Percentiles rank a stretch among this genome's conserved stretches.
These are phyloP conservation scores for Xanthoconium stramineum DNA, from an alignment of 768 basidiomycete species.

Conservation along the genomic window DNA sequence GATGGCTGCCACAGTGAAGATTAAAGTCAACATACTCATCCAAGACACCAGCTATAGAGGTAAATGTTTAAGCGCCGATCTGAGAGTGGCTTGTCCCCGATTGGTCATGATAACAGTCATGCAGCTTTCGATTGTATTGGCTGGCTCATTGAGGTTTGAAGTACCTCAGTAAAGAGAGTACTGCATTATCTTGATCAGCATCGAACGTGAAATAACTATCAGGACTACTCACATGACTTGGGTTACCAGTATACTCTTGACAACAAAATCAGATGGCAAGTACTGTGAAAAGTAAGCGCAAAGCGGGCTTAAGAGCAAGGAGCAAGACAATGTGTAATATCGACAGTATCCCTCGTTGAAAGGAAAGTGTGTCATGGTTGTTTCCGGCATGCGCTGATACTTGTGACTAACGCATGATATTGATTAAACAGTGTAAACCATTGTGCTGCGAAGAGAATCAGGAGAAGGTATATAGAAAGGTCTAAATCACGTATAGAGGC, in stretches of 20 bases:
- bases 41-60: conserved; percentile 44
- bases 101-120: conserved; percentile 33
- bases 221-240: conserved; percentile 44
- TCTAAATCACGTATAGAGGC: conserved; percentile 31
- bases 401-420: conserved; percentile 44
- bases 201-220: not conserved
- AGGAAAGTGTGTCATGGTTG: conserved; percentile 43
- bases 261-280: conserved; percentile 54
- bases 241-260: conserved; percentile 52
- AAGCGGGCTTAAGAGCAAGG: not conserved
- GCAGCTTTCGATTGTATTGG: conserved; percentile 37
- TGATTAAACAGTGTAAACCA: conserved; percentile 46
- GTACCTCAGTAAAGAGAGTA: conserved; percentile 42
- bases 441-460: conserved; percentile 37
- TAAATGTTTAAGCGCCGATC: conserved; percentile 42
- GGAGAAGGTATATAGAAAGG: not conserved
- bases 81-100: conserved; percentile 29
- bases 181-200: conserved; percentile 27
- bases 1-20: conserved; percentile 18
- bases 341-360: conserved; percentile 55
- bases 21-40: conserved; percentile 42
- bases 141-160: conserved; percentile 46
- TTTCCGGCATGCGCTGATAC: conserved; percentile 41
- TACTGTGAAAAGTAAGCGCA: conserved; percentile 37
- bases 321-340: conserved; percentile 43